Base-by-base conservation (phyloP, 2,329 filamentous ascomycete genomes). In the Herpotrichia juniperi region DNA sequence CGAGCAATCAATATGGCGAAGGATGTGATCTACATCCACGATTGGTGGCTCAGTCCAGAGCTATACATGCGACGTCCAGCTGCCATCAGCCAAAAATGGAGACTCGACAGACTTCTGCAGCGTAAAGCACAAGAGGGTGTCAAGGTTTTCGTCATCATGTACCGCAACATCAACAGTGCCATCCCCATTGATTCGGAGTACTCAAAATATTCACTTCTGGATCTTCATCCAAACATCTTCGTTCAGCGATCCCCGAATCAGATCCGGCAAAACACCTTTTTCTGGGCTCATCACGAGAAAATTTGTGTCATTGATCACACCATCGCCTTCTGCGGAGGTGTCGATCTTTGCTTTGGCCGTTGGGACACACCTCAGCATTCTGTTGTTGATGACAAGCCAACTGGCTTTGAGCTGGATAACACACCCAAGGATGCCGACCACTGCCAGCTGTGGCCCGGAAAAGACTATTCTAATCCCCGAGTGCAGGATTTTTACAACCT, bases 221-320 rank as follows among this genome's bases (percentile, higher is more conserved):
- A 97, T 69, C 82, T 99, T 7, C 93, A 97, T 64, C 92, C 92
- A 17, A 99, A 99, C 71, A 87, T 99, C 57, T 96, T 96, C 64
- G 92, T 99, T 12, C 92, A 97, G 70, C 83, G 94, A 65, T 97
- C 94, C 2, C 94, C 94, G 0, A 97, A 99, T 64, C 94, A 99
- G 74, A 93, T 97, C 76, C 90, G 96, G 68, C 96, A 99, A 76
- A 97, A 97, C 66, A 96, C 96, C 40, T 99, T 99, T 78, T 99
- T 99, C 80, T 99, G 96, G 81, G 94, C 94, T 1, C 94, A 99
- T 70, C 94, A 99, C 75, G 94, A 99, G 73, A 99, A 99, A 76
- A 84, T 99, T n/a, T 93, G 92, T 67, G 87, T 99, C 34, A 90
- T 99, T 16, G 94, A 99, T 70, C 94, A 97, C 68, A 94, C 93